Evolutionary conservation across 2,329 filamentous ascomycete species (phyloP), one percentile per base, ranked within the genome.

Genomic region (Talaromyces rugulosus): DNA sequence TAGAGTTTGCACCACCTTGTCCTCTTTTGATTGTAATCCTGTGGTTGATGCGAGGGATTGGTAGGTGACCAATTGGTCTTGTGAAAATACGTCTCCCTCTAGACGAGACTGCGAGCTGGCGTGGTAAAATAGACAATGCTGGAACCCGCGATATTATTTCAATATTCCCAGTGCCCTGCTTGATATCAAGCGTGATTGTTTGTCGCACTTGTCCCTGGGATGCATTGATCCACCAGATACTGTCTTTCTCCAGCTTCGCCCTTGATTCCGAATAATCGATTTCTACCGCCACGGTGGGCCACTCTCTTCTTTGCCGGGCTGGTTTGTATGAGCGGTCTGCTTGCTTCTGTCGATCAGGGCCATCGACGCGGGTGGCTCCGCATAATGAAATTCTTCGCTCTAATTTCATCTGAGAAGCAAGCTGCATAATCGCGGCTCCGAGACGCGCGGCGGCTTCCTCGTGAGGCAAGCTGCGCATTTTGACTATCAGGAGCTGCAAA

Each of bases 91-190:
- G 34, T 23, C 55, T 14, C 27, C 55, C 55, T 12, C 33, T 27
- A 57, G 14, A 4, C 30, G 53, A 56, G 27, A 58, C 9, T 30
- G 36, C 16, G 33, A 30, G 18, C n/a, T 33, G 33, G 52, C 6
- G 47, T 31, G 42, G 40, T 47, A 18, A 23, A 40, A 33, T 27
- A 2, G 34, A 23, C 28, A 63, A 54, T 58, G 28, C 53, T 40
- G 61, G 61, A 6, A 40, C 47, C 58, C 61, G 60, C 9, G 58
- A 63, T 61, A 34, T 57, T 58, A 23, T 62, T 42, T 63, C 59
- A 42, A 63, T 63, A 40, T 30, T 42, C 59, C 59, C 59, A 4
- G 62, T 59, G 23, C 44, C 16, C 55, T 6, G 11, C 54, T 53
- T 61, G 36, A 63, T 63, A 34, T 62, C 59, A 27, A 63, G 47